These are phyloP conservation scores for Calonectria montana DNA, from an alignment of 2,329 filamentous ascomycete species.

Conservation along the genomic window DNA sequence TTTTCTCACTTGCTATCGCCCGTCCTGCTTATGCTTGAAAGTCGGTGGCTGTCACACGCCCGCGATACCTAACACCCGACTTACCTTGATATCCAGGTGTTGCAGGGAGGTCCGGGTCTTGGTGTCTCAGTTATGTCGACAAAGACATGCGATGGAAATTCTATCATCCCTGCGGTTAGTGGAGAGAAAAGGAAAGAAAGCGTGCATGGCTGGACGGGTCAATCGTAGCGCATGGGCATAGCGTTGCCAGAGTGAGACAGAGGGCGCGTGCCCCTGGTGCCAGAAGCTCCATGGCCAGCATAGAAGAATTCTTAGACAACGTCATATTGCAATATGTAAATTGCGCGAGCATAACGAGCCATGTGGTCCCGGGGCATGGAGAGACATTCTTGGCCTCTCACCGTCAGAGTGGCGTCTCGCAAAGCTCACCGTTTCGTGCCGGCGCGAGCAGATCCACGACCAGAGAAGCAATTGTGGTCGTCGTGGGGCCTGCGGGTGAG, in stretches of 20 bases:
- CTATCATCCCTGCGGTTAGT: not conserved
- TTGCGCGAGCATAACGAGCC: conserved; percentile 21
- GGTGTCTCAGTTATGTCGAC: not conserved
- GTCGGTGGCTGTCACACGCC: conserved; percentile 1
- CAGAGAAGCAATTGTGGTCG: not conserved
- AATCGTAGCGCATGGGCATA: not conserved
- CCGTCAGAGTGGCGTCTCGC: conserved; percentile 31
- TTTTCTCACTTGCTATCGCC: not conserved
- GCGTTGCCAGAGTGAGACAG: not conserved
- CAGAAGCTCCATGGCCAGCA: not conserved
- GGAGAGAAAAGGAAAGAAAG: not conserved
- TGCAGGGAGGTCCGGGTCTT: conserved; percentile 3
- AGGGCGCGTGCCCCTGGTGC: not conserved
- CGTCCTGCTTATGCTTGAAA: not conserved
- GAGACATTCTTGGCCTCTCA: conserved; percentile 17
- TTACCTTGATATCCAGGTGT: conserved; percentile 7
- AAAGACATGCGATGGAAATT: not conserved
- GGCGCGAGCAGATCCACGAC: conserved; percentile 12
- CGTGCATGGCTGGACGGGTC: not conserved
- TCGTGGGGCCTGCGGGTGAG: conserved; percentile 4
- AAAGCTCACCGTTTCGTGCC: conserved; percentile 19
- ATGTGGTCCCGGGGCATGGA: conserved; percentile 6
- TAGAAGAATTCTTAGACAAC: conserved; percentile 13
- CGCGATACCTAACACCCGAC: not conserved
- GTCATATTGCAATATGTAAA: conserved; percentile 21